phyloP scores from a whole-genome alignment of 164 flowering plant species.

The Magnolia officinalis region DNA sequence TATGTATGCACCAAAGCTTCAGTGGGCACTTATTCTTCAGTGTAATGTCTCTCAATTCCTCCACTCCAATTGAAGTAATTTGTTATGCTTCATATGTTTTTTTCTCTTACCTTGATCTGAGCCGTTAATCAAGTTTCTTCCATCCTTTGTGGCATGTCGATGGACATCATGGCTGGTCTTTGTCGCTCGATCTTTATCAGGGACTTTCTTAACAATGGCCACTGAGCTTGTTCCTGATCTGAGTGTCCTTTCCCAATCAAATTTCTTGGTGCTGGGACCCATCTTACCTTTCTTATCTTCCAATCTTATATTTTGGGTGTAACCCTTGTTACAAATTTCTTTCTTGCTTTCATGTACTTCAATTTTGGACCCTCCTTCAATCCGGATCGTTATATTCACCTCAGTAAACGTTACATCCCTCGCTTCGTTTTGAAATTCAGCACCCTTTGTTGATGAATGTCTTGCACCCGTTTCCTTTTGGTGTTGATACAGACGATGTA shows the following conservation, averaged over 20 bases:
- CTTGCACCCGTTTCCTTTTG: constrained; percentile 26
- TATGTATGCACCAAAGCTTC: not conserved
- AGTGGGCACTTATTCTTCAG: not conserved
- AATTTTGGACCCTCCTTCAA: constrained; percentile 54
- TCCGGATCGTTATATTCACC: constrained; percentile 45
- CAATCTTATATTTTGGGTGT: constrained; percentile 5
- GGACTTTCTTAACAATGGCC: not conserved
- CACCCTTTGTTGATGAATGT: not conserved
- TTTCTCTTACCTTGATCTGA: not conserved
- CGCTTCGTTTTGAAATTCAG: not conserved
- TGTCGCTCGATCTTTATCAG: not conserved
- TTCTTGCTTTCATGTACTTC: constrained; percentile 54
- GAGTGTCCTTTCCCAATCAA: constrained; percentile 50
- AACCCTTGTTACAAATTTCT: constrained; percentile 4
- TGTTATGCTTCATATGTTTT: not conserved
- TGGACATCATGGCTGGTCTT: not conserved
- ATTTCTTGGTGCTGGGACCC: constrained; percentile 18
- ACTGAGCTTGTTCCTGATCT: constrained; percentile 25
- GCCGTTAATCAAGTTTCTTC: not conserved
- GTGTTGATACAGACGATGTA: constrained; percentile 51
- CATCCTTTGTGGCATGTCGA: not conserved
- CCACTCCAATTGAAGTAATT: constrained; percentile 26
- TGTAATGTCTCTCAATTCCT: constrained; percentile 6
- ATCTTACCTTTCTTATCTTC: constrained; percentile 6
- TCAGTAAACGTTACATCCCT: constrained; percentile 24